Evolutionary conservation across 257 asterid species (phyloP).

Genomic region (Salvia hispanica): DNA sequence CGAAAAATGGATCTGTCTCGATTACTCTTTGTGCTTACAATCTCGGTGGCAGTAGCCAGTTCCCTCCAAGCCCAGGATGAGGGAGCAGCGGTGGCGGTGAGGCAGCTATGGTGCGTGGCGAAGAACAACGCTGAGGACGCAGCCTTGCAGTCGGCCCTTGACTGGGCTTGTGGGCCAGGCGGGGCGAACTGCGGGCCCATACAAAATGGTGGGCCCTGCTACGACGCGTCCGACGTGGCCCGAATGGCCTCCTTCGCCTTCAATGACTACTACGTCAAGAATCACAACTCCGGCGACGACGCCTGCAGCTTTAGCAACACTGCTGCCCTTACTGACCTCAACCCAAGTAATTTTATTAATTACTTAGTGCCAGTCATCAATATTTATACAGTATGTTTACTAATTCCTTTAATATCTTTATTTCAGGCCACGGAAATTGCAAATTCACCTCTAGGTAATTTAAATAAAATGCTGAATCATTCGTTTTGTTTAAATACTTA

Average conservation of each 20-base stretch:
- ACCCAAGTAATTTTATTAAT: too few relatives aligned
- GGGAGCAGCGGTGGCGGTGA: conserved; percentile 29
- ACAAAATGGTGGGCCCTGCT: conserved; percentile 70
- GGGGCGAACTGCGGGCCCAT: conserved; percentile 72
- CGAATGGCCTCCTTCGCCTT: conserved; percentile 76
- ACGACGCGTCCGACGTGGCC: conserved; percentile 59
- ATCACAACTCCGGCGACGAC: conserved; percentile 44
- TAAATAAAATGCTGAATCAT: neutral
- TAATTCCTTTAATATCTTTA: neutral
- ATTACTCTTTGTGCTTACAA: conserved; percentile 7
- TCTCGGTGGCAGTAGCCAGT: conserved; percentile 14
- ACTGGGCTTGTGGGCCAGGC: conserved; percentile 85
- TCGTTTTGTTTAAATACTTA: too few relatives aligned
- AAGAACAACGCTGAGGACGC: conserved; percentile 78
- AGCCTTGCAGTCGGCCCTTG: conserved; percentile 66
- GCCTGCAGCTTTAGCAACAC: conserved; percentile 59
- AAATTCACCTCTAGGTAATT: conserved; percentile 66
- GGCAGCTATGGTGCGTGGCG: conserved; percentile 87
- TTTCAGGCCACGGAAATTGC: conserved; percentile 63
- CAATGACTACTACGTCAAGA: conserved; percentile 66
- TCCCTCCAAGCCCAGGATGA: conserved; percentile 40
- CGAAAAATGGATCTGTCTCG: conserved; percentile 29
- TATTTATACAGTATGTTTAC: too few relatives aligned
- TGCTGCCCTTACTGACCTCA: conserved; percentile 71
- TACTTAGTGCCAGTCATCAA: too few relatives aligned